phyloP scores from a whole-genome alignment of 2,329 filamentous ascomycete genomes.

The Chaetomium olivaceum region DNA sequence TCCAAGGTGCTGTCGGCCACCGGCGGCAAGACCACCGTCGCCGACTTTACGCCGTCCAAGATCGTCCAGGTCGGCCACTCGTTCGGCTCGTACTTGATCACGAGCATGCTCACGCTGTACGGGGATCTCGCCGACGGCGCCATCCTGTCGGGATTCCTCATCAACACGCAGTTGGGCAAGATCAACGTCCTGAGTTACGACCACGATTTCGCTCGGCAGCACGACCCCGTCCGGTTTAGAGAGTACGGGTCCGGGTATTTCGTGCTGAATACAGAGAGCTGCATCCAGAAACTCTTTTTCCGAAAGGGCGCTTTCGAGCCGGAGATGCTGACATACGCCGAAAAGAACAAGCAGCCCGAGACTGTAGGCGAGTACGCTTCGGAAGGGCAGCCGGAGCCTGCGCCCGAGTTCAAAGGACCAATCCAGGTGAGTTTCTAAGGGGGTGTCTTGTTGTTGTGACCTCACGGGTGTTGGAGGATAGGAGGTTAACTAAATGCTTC shows the following conservation, averaged over 20 bases:
- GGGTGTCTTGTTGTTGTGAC: neutral
- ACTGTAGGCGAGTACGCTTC: slow-evolving; percentile 37
- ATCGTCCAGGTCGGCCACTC: slow-evolving; percentile 35
- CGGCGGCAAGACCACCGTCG: neutral
- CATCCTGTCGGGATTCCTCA: slow-evolving; percentile 43
- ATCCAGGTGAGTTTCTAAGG: neutral
- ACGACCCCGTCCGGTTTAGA: slow-evolving; percentile 29
- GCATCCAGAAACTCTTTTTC: slow-evolving; percentile 41
- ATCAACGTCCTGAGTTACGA: slow-evolving; percentile 28
- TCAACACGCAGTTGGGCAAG: slow-evolving; percentile 31
- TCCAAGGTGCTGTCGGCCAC: slow-evolving; percentile 32
- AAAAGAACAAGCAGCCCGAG: slow-evolving; percentile 39
- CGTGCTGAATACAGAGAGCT: slow-evolving; percentile 29
- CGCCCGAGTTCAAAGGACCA: neutral
- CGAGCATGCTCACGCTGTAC: slow-evolving; percentile 36
- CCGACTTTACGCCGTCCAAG: slow-evolving; percentile 36
- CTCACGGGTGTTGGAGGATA: neutral
- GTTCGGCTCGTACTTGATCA: slow-evolving; percentile 35
- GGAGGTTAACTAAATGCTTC: neutral
- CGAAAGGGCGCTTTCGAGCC: slow-evolving; percentile 35
- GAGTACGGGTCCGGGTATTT: slow-evolving; percentile 32
- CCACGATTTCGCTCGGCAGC: slow-evolving; percentile 30
- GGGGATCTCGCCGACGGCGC: slow-evolving; percentile 41
- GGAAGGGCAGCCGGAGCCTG: slow-evolving; percentile 14
- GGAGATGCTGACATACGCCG: slow-evolving; percentile 36